Base-by-base conservation (phyloP, 2,329 filamentous ascomycete genomes). In the Curvularia hawaiiensis region DNA sequence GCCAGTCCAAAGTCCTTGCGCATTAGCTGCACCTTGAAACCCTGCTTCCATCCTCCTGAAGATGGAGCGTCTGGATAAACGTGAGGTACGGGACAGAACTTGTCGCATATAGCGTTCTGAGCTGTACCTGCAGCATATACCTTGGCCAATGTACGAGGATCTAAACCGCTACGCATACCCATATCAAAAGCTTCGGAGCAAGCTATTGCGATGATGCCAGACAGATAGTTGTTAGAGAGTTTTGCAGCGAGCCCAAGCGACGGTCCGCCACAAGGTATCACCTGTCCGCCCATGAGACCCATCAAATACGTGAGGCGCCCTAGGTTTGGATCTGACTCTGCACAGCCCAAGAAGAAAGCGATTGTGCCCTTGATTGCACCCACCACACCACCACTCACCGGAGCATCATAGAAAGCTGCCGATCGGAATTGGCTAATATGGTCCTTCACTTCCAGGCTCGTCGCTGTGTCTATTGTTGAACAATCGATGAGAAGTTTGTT, bases 151-250 rank as follows among this genome's bases (percentile, higher is more conserved):
- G 83, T 78, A 4, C 80, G 71, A 0, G 84, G 83, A 58, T 86
- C 83, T 53, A 88, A 75, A 0, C 85, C 84, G 6, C 82, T 79
- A 1, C 78, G 74, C 76, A 88, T 87, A 0, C 84, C 84, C 70
- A 88, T 84, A 57, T 86, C 82, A 77, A 87, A 82, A 1, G 84
- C 83, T 68, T 88, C 85, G 0, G 82, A 79, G 43, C 78, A 80
- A 0, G 84, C 84, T 52, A 88, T 84, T 6, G 84, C 81, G 56
- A 87, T 86, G 22, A 86, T 74, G 1, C 83, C 84, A 0, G 81
- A 85, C 48, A 83, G 78, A 68, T 88, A 88, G 64, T 88, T 88
- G 66, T 88, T 88, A 53, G 80, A 84, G 6, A 87, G 73, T 70
- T 87, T 88, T 0, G 85, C 84, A 0, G 83, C 81, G 3, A 88